Evolutionary conservation across 1,284 basidiomycete genomes (phyloP).

Genomic region (Sphagnurus paluster): DNA sequence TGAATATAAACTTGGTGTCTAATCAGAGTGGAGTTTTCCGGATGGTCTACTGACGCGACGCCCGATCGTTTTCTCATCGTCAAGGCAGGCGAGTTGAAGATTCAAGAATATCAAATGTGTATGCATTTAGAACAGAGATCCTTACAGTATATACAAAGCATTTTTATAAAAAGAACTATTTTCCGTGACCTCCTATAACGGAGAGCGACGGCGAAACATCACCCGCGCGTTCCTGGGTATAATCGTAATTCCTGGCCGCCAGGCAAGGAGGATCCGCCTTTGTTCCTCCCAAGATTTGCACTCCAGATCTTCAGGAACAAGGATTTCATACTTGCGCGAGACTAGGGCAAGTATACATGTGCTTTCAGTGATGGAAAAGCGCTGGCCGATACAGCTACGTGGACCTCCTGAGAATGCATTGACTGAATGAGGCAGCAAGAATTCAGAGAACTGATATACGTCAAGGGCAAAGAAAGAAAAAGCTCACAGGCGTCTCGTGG

Average conservation of each 20-base stretch:
- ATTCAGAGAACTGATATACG: not conserved
- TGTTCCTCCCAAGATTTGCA: constrained; percentile 20
- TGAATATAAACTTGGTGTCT: too few relatives aligned
- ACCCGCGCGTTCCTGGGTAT: constrained; percentile 20
- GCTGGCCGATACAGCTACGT: constrained; percentile 45
- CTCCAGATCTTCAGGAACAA: constrained; percentile 27
- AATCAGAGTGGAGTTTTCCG: too few relatives aligned
- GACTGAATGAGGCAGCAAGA: constrained; percentile 7
- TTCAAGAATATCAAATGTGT: too few relatives aligned
- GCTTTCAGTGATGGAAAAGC: constrained; percentile 36
- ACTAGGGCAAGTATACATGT: constrained; percentile 36
- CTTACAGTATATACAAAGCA: not conserved
- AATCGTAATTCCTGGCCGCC: constrained; percentile 22
- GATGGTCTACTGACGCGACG: too few relatives aligned
- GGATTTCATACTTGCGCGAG: constrained; percentile 32
- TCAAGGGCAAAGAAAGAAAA: not conserved
- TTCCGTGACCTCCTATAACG: not conserved
- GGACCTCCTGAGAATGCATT: constrained; percentile 42
- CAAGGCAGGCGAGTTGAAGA: too few relatives aligned
- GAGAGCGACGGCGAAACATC: constrained; percentile 14
- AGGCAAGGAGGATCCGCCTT: constrained; percentile 19
- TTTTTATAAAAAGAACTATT: not conserved
- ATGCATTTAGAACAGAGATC: too few relatives aligned
- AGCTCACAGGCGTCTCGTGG: constrained; percentile 39
- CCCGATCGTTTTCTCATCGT: too few relatives aligned